Evolutionary conservation across 75 land plant species (phyloP), one percentile per base, ranked within the genome.

Genomic region (Adiantum capillusveneris): DNA sequence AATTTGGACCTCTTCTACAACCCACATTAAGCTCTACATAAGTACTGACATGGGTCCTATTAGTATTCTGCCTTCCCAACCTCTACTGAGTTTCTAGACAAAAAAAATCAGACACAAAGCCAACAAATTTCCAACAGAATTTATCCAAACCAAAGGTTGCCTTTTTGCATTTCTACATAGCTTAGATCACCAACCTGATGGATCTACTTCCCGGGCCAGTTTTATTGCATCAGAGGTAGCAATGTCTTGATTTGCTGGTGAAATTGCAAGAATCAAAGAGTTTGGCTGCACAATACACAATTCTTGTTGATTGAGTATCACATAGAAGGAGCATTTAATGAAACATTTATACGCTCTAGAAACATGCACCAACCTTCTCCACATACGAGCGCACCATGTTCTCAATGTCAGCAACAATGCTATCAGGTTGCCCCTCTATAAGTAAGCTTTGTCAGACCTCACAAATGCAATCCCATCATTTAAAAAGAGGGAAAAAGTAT

Each of bases 161-260:
- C n/a, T n/a, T n/a, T n/a, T n/a, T n/a, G n/a, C n/a, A n/a, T n/a
- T n/a, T n/a, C n/a, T n/a, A n/a, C n/a, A n/a, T n/a, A n/a, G n/a
- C n/a, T n/a, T n/a, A n/a, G n/a, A 14, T 21, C 14, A 46, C 50
- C 22, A 21, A 87, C 96, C 96, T 65, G 81, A 36, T 13, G 96
- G 96, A 72, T 90, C 96, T 44, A 90, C 96, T 69, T 90, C 96
- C 52, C 87, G 71, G 20, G 96, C 71, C 21, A 90, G 75, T 52
- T 86, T 90, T 11, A 90, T 86, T 44, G 96, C 96, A 76, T 90
- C 96, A 51, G 96, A 90, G 29, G 96, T 90, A 63, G 96, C 92
- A 24, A 90, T 84, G 66, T 88, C 94, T 65, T 88, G 90, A 65
- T 86, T 86, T 25, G 90, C 90, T 37, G 90, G 90, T 25, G 90